Evolutionary conservation across 768 basidiomycete genomes (phyloP).

Genomic region (Auriscalpium orientale): DNA sequence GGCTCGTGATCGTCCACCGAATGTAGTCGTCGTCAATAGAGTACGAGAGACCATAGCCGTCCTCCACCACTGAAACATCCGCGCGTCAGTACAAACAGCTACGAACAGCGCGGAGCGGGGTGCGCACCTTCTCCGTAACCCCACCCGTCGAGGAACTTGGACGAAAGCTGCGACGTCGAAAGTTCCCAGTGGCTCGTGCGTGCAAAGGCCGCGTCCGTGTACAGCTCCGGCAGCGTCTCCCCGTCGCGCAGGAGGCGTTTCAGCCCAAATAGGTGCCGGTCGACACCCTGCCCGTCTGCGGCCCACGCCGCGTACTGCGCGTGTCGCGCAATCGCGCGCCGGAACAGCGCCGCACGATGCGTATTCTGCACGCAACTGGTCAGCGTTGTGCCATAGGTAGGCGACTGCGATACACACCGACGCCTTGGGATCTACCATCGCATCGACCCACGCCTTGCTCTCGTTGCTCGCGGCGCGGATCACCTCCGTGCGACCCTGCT

Average conservation of each 20-base stretch:
- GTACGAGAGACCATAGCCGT: slow-evolving; percentile 90
- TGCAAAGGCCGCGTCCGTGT: slow-evolving; percentile 61
- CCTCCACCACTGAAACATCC: slow-evolving; percentile 60
- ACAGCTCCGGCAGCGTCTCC: slow-evolving; percentile 68
- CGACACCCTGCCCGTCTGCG: slow-evolving; percentile 90
- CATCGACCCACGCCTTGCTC: slow-evolving; percentile 77
- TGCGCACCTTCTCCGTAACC: slow-evolving; percentile 88
- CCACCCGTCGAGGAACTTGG: slow-evolving; percentile 85
- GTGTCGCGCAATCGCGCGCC: slow-evolving; percentile 72
- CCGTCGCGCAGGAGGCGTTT: slow-evolving; percentile 72
- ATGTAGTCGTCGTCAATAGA: slow-evolving; percentile 79
- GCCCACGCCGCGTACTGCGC: slow-evolving; percentile 86
- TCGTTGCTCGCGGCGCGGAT: slow-evolving; percentile 82
- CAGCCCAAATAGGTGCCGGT: slow-evolving; percentile 91
- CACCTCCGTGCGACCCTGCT: slow-evolving; percentile 89
- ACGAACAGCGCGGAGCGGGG: background rate
- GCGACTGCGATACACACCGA: slow-evolving; percentile 32
- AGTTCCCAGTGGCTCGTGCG: slow-evolving; percentile 87
- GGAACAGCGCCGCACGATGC: slow-evolving; percentile 60
- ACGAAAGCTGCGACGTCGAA: slow-evolving; percentile 82
- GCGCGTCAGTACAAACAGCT: background rate
- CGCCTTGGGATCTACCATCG: slow-evolving; percentile 62
- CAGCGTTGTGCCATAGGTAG: background rate
- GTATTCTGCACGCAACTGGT: slow-evolving; percentile 31
- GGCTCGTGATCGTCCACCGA: slow-evolving; percentile 85